Evolutionary conservation across 148 eudicot genomes (phyloP).

Genomic region (Camellia sinensis): DNA sequence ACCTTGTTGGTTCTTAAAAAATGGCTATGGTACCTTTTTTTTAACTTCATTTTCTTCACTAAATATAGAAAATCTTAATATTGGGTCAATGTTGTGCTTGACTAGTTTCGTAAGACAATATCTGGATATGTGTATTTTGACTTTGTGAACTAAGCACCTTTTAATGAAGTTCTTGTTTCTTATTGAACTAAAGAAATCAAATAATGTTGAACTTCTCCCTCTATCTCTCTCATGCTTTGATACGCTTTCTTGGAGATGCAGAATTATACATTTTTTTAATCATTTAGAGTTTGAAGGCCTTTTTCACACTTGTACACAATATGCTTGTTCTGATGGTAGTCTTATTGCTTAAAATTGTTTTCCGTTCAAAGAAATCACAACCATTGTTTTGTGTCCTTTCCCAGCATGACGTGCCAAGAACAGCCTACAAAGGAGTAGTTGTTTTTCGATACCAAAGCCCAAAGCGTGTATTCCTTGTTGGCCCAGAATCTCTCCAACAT

Average conservation of each 20-base stretch:
- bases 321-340: background rate
- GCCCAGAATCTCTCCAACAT: slow-evolving; percentile 68
- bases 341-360: background rate
- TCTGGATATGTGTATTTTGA: too few species aligned
- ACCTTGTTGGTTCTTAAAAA: background rate
- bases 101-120: too few species aligned
- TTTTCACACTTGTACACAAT: background rate
- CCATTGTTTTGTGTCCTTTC: background rate
- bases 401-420: slow-evolving; percentile 92
- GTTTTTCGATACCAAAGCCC: slow-evolving; percentile 61
- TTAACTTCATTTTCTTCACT: too few species aligned
- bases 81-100: too few species aligned
- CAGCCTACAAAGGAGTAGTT: slow-evolving; percentile 90
- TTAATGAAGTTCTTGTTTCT: too few species aligned
- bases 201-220: too few species aligned
- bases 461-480: slow-evolving; percentile 77
- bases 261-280: too few species aligned
- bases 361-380: background rate
- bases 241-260: background rate
- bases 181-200: too few species aligned
- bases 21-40: background rate
- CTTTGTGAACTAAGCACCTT: too few species aligned
- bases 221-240: too few species aligned
- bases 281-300: too few species aligned
- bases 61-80: too few species aligned